phyloP scores from a whole-genome alignment of 2,329 filamentous ascomycete species.

The Trichoderma atroviride region DNA sequence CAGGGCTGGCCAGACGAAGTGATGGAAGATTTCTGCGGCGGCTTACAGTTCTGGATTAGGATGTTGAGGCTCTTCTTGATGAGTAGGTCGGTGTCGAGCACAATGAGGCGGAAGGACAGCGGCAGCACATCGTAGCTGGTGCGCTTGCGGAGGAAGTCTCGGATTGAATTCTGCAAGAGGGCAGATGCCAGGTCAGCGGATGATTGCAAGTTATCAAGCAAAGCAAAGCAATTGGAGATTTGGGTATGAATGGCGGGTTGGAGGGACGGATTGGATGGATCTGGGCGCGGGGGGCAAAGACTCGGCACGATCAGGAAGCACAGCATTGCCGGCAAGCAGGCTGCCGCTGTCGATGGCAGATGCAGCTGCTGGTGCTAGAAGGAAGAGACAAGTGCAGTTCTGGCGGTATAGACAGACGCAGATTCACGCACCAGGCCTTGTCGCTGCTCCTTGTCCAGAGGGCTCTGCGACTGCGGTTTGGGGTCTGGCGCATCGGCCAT shows the following conservation, averaged over 20 bases:
- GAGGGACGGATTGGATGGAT: neutral
- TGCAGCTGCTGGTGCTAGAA: neutral
- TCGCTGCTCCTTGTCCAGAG: constrained; percentile 74
- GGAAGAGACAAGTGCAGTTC: neutral
- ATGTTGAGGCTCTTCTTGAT: constrained; percentile 98
- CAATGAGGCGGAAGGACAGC: constrained; percentile 91
- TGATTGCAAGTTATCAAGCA: neutral
- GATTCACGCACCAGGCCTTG: constrained; percentile 69
- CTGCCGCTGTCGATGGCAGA: neutral
- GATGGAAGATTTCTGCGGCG: neutral
- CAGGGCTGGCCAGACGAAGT: neutral
- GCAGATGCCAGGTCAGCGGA: constrained; percentile 28
- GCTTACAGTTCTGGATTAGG: constrained; percentile 86
- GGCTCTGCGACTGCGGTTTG: constrained; percentile 47
- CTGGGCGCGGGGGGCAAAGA: neutral
- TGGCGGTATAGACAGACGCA: too few relatives aligned
- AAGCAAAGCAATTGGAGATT: neutral
- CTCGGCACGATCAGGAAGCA: neutral
- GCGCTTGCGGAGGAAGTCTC: constrained; percentile 93
- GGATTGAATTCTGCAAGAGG: constrained; percentile 74
- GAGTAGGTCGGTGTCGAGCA: constrained; percentile 91
- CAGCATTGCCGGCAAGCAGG: neutral
- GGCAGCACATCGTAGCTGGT: constrained; percentile 98
- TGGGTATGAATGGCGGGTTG: neutral
- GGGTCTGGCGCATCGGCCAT: constrained; percentile 38